phyloP scores from a whole-genome alignment of 164 flowering plant genomes.

The Nymphaea thermarum region DNA sequence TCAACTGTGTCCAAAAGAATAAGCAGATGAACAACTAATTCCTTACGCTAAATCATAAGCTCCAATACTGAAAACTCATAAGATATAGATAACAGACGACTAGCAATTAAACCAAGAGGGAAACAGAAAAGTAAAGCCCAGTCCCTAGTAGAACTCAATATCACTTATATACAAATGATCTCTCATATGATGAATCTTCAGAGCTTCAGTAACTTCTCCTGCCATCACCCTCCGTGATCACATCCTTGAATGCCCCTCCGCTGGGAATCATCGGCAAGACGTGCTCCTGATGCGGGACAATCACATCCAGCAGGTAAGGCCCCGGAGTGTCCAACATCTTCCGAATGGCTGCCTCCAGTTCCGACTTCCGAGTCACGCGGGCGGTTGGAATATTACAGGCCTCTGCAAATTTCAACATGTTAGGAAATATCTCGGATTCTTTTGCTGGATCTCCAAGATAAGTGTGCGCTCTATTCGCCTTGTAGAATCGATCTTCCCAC shows the following conservation, averaged over 20 bases:
- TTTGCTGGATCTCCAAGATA: slow-evolving; percentile 46
- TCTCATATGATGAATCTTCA: too few relatives aligned
- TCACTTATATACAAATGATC: too few relatives aligned
- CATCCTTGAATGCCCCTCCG: slow-evolving; percentile 50
- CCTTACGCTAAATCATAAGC: too few relatives aligned
- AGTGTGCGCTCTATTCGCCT: slow-evolving; percentile 56
- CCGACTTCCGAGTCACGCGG: slow-evolving; percentile 34
- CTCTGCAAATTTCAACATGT: slow-evolving; percentile 47
- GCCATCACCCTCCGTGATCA: slow-evolving; percentile 50
- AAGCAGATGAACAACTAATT: too few relatives aligned
- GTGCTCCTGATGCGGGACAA: slow-evolving; percentile 62
- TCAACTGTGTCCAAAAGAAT: too few relatives aligned
- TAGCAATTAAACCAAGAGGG: too few relatives aligned
- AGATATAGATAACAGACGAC: too few relatives aligned
- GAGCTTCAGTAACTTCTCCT: slow-evolving; percentile 22
- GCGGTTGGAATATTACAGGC: slow-evolving; percentile 51
- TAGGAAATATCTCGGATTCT: slow-evolving; percentile 38
- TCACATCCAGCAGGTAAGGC: slow-evolving; percentile 48
- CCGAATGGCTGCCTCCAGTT: slow-evolving; percentile 37
- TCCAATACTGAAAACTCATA: too few relatives aligned
- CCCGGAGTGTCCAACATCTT: slow-evolving; percentile 58
- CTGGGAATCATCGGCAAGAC: slow-evolving; percentile 64
- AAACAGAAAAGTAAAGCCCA: too few relatives aligned
- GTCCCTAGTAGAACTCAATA: too few relatives aligned
- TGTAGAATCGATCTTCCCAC: slow-evolving; percentile 57